Conservation (phyloP, 202 grass and related monocot species). For the Miscanthus sacchariflorus region DNA sequence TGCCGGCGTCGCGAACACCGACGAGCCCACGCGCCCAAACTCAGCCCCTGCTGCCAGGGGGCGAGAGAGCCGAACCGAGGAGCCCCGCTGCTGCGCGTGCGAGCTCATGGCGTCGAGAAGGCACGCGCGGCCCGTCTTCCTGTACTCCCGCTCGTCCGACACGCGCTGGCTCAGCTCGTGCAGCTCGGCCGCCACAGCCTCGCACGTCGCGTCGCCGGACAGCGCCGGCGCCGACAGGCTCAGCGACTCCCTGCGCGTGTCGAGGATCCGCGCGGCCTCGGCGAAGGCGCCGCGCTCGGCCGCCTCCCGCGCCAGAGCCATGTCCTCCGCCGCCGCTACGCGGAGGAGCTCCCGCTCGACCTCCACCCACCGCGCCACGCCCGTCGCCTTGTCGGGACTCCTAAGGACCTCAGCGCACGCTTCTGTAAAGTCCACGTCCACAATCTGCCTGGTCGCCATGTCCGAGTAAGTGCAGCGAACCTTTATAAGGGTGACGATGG, state of each 20-base stretch:
- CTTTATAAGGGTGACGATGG: not conserved
- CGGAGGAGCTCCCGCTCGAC: constrained; percentile 48
- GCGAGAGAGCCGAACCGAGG: no score
- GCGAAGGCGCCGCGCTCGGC: constrained; percentile 42
- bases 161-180: constrained; percentile 43
- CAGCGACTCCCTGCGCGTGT: constrained; percentile 4
- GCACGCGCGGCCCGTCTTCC: constrained; percentile 35
- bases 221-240: not conserved
- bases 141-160: constrained; percentile 34
- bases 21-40: no score
- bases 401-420: not conserved
- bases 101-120: constrained; percentile 53
- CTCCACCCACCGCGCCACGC: constrained; percentile 19
- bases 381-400: not conserved
- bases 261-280: constrained; percentile 47
- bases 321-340: constrained; percentile 47
- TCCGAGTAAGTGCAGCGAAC: constrained; percentile 26
- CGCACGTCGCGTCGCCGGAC: not conserved
- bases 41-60: no score
- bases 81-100: constrained; percentile 43
- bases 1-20: constrained; percentile 38
- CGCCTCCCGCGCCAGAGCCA: constrained; percentile 41
- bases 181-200: constrained; percentile 35
- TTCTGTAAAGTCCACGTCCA: not conserved
- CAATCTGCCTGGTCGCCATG: not conserved